Evolutionary conservation across 1,139 yeast genomes (phyloP).

Genomic region (Yamadazyma diospyri): DNA sequence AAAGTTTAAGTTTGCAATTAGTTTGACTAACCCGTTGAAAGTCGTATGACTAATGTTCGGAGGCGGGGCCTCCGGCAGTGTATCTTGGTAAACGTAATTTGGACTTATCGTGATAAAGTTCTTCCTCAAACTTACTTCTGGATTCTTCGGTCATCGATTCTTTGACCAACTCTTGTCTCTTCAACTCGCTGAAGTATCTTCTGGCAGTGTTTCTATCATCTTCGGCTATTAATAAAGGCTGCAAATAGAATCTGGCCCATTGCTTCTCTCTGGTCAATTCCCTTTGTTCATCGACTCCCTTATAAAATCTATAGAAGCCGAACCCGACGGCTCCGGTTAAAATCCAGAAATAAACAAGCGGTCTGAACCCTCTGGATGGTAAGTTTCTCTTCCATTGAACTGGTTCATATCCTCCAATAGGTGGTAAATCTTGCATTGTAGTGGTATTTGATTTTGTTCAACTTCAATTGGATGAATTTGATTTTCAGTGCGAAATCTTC

Average conservation of each 20-base stretch:
- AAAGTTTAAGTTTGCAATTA: too few relatives aligned
- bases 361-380: slow-evolving; percentile 83
- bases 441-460: slow-evolving; percentile 10
- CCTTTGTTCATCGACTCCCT: slow-evolving; percentile 72
- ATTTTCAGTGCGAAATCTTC: too few relatives aligned
- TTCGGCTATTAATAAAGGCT: slow-evolving; percentile 78
- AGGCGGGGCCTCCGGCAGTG: slow-evolving; percentile 41
- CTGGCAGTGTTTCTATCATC: slow-evolving; percentile 77
- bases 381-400: slow-evolving; percentile 88
- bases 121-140: slow-evolving; percentile 42
- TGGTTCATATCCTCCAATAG: slow-evolving; percentile 81
- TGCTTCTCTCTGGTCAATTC: slow-evolving; percentile 74
- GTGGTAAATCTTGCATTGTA: slow-evolving; percentile 78
- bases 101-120: slow-evolving; percentile 43
- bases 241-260: slow-evolving; percentile 73
- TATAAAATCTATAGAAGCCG: slow-evolving; percentile 66
- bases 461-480: slow-evolving; percentile 16
- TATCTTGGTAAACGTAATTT: slow-evolving; percentile 45
- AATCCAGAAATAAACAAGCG: slow-evolving; percentile 65
- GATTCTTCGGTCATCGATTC: slow-evolving; percentile 41
- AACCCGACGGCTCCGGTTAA: slow-evolving; percentile 61
- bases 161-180: slow-evolving; percentile 58
- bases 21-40: too few relatives aligned
- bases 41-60: slow-evolving; percentile 22
- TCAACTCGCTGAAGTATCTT: slow-evolving; percentile 63